Evolutionary conservation across 2,329 filamentous ascomycete species (phyloP), one percentile per base, ranked within the genome.

Genomic region (Fusarium papillatum): DNA sequence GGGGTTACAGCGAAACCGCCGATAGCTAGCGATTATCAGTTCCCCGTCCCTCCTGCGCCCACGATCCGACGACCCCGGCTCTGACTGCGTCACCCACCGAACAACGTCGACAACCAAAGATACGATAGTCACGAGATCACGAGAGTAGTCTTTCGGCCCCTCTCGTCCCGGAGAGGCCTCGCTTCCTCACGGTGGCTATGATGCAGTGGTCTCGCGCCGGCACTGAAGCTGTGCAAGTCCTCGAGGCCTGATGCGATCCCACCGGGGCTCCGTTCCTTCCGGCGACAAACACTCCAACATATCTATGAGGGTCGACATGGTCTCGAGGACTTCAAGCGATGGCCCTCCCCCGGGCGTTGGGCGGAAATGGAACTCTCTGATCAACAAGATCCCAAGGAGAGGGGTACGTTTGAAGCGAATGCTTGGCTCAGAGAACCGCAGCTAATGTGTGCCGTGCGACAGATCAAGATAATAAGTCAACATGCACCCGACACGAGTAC

Each of bases 261-360:
- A 68, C 55, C 70, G 75, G 46, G 69, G 43, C 43, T 68, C 77
- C 71, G 70, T 69, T 46, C 65, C 70, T 11, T 39, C 70, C 43
- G 55, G 68, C 50, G 74, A 76, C 61, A 74, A 77, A 69, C 66
- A 72, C 11, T 48, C 71, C 3, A 68, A 66, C 29, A 41, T 73
- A 41, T 69, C 60, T 41, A 76, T 75, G 69, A 73, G 70, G 72
- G 48, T 71, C 72, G 70, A 75, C 55, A 81, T 80, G 80, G 81
- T 83, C 64, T 78, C 82, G n/a, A 80, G 81, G 68, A 79, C 77
- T 59, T 76, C 76, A 8, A 81, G 80, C 69, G 82, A 83, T 43
- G 80, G 75, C 67, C 71, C 70, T 71, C 72, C 74, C 26, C 74
- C 60, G 2, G 65, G 74, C 17, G 66, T 72, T 10, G 69, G 74